These are phyloP conservation scores for Vaccinium myrtillus DNA, from an alignment of 148 eudicot genomes.

Conservation along the genomic window DNA sequence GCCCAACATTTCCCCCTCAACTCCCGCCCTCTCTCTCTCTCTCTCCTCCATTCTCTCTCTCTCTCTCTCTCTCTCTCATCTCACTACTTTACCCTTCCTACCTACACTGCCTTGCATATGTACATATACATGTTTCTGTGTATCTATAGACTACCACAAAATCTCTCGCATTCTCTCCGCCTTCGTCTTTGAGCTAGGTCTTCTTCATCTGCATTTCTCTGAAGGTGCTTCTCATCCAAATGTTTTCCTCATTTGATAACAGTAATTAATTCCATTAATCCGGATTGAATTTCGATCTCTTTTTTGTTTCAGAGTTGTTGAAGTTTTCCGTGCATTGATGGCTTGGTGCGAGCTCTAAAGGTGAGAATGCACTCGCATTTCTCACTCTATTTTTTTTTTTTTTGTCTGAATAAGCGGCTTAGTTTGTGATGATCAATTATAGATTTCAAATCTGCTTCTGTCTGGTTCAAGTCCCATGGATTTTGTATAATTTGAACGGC, in stretches of 20 bases:
- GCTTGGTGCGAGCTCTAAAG: neutral
- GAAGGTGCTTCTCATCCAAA: neutral
- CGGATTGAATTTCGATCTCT: neutral
- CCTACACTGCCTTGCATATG: neutral
- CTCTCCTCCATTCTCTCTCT: slow-evolving; percentile 11
- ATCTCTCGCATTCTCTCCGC: neutral
- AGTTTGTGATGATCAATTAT: neutral
- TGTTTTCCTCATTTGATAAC: neutral
- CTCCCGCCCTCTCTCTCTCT: neutral
- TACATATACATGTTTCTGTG: neutral
- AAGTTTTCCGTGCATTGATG: neutral
- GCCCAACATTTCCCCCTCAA: slow-evolving; percentile 10
- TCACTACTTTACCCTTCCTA: neutral
- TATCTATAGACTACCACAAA: neutral
- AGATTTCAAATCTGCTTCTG: neutral
- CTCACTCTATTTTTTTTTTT: neutral
- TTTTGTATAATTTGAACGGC: neutral
- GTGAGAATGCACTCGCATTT: neutral
- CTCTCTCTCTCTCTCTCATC: neutral
- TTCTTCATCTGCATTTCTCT: neutral
- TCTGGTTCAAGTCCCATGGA: neutral
- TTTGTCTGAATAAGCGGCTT: neutral
- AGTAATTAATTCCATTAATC: neutral
- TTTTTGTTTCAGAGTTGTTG: slow-evolving; percentile 4
- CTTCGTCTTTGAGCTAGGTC: neutral